Evolutionary conservation across 306 rosid genomes (phyloP).

Genomic region (Adenanthera pavonina): DNA sequence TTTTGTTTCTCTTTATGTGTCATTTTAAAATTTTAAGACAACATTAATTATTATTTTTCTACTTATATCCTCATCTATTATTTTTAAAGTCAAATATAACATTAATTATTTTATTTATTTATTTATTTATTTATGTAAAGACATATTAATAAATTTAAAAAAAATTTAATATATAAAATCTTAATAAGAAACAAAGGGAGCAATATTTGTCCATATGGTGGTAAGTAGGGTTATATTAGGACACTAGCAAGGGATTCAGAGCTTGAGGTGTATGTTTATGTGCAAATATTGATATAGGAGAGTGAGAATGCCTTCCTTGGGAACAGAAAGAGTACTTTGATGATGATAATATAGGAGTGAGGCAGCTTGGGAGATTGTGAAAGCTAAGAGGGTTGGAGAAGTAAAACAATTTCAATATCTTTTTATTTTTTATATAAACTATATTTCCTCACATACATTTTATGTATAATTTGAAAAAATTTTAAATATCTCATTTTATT

Average conservation of each 20-base stretch:
- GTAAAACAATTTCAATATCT: constrained; percentile 58
- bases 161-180: no score
- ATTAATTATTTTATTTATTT: no score
- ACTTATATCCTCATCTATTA: no score
- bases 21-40: no score
- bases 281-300: constrained; percentile 39
- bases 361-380: constrained; percentile 77
- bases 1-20: no score
- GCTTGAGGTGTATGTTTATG: constrained; percentile 50
- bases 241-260: constrained; percentile 80
- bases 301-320: constrained; percentile 56
- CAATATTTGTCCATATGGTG: background rate
- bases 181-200: no score
- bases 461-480: no score
- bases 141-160: no score
- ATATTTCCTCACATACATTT: background rate
- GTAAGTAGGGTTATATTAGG: constrained; percentile 39
- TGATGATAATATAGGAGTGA: constrained; percentile 53
- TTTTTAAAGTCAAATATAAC: no score
- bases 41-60: no score
- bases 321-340: constrained; percentile 55
- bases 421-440: constrained; percentile 47
- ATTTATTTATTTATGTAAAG: no score
- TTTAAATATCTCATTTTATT: no score
- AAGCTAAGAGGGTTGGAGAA: constrained; percentile 61